Evolutionary conservation across 2,329 filamentous ascomycete genomes (phyloP).

Genomic region (Cercospora sp.): DNA sequence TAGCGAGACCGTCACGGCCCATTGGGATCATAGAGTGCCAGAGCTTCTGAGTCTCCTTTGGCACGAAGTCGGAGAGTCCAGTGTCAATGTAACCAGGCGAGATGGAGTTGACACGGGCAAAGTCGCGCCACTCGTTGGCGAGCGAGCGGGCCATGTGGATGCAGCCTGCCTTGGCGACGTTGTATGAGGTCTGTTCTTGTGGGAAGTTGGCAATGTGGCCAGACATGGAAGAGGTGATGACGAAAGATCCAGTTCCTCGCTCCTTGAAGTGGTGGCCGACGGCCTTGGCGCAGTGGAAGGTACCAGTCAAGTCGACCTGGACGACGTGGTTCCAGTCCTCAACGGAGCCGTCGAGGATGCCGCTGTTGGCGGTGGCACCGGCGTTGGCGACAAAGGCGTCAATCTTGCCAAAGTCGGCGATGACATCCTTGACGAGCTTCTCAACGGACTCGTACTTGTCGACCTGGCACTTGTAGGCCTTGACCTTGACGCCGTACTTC

Average conservation of each 20-base stretch:
- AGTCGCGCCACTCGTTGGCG: slow-evolving; percentile 69
- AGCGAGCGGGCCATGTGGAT: slow-evolving; percentile 60
- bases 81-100: slow-evolving; percentile 70
- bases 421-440: slow-evolving; percentile 59
- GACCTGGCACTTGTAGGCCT: slow-evolving; percentile 67
- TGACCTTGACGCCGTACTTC: slow-evolving; percentile 64
- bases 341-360: slow-evolving; percentile 68
- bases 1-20: slow-evolving; percentile 62
- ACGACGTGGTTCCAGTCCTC: slow-evolving; percentile 76
- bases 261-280: slow-evolving; percentile 77
- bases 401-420: slow-evolving; percentile 69
- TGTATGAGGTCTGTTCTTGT: slow-evolving; percentile 67
- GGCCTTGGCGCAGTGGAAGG: slow-evolving; percentile 81
- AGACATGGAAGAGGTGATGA: slow-evolving; percentile 73
- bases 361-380: slow-evolving; percentile 67
- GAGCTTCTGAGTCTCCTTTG: slow-evolving; percentile 57
- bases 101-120: slow-evolving; percentile 67
- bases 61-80: slow-evolving; percentile 65
- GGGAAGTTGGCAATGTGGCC: slow-evolving; percentile 83
- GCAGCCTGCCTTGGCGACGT: slow-evolving; percentile 66
- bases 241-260: slow-evolving; percentile 62
- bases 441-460: slow-evolving; percentile 58
- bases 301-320: slow-evolving; percentile 82
- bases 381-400: slow-evolving; percentile 70
- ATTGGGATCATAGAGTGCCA: slow-evolving; percentile 63